Percentiles rank a stretch among this genome's conserved stretches.
Evolutionary conservation across 2,329 filamentous ascomycete genomes (phyloP).

Genomic region (Diaporthe ampelina): DNA sequence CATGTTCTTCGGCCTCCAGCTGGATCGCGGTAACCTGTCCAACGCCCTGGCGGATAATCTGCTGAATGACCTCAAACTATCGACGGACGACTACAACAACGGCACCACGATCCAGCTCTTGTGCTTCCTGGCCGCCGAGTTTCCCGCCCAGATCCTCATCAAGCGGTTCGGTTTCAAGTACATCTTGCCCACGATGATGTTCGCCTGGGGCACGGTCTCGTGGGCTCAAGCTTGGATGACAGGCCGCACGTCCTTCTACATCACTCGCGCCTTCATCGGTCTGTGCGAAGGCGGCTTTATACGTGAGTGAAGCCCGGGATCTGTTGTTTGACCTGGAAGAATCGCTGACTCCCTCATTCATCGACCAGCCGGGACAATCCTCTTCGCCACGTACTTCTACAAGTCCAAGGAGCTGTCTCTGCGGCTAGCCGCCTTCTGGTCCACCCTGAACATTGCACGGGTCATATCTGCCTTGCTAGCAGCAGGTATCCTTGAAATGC

Average conservation of each 20-base stretch:
- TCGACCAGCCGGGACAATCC: slow-evolving; percentile 60
- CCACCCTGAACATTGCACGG: slow-evolving; percentile 58
- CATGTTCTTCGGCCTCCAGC: slow-evolving; percentile 73
- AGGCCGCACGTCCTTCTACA: slow-evolving; percentile 61
- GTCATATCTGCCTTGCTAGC: slow-evolving; percentile 64
- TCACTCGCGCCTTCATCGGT: slow-evolving; percentile 66
- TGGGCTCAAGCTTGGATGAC: slow-evolving; percentile 66
- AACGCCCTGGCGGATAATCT: slow-evolving; percentile 75
- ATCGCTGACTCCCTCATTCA: background rate
- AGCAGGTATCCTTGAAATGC: slow-evolving; percentile 63
- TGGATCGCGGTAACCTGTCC: slow-evolving; percentile 74
- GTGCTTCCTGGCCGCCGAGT: slow-evolving; percentile 67
- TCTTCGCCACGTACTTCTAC: slow-evolving; percentile 82
- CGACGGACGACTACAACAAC: slow-evolving; percentile 69
- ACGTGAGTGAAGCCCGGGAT: slow-evolving; percentile 48
- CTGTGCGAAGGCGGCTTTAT: slow-evolving; percentile 70
- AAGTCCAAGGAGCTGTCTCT: slow-evolving; percentile 76
- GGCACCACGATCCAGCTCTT: slow-evolving; percentile 70
- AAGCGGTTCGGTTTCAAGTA: slow-evolving; percentile 71
- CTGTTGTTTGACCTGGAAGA: background rate
- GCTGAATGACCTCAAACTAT: slow-evolving; percentile 64
- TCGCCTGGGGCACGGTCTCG: slow-evolving; percentile 63
- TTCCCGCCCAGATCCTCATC: slow-evolving; percentile 70
- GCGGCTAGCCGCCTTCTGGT: slow-evolving; percentile 79
- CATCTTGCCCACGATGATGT: slow-evolving; percentile 67